Percentiles rank a stretch among this genome's conserved stretches.
Conservation (phyloP, 345 rosid species). For the Hibiscus trionum region DNA sequence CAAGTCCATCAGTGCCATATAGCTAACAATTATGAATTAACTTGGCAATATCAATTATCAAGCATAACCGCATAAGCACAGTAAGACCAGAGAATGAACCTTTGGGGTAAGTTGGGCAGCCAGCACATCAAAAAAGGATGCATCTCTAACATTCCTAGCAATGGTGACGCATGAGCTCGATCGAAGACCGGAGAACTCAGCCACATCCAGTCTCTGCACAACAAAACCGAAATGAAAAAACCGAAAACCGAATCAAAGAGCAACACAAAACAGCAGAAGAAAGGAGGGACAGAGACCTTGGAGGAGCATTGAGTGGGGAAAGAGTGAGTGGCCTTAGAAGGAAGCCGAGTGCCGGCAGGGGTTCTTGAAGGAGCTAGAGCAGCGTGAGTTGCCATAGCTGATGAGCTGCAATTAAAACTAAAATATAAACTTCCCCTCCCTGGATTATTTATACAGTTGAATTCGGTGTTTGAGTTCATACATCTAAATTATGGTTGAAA, state of each 20-base stretch:
- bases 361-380: slow-evolving; percentile 82
- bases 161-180: slow-evolving; percentile 25
- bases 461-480: neutral
- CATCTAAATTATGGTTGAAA: slow-evolving; percentile 33
- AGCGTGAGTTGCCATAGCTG: slow-evolving; percentile 78
- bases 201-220: slow-evolving; percentile 64
- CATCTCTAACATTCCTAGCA: slow-evolving; percentile 34
- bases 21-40: neutral
- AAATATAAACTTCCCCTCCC: neutral
- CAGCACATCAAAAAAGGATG: slow-evolving; percentile 61
- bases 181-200: slow-evolving; percentile 77
- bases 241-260: neutral
- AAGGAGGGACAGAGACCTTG: slow-evolving; percentile 33
- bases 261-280: slow-evolving; percentile 1
- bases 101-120: slow-evolving; percentile 64
- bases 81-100: slow-evolving; percentile 27
- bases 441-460: neutral
- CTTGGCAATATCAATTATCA: too few relatives aligned
- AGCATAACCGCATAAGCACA: too few relatives aligned
- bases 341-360: slow-evolving; percentile 51
- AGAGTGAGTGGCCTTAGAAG: slow-evolving; percentile 46
- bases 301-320: slow-evolving; percentile 70
- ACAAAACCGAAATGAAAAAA: neutral
- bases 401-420: neutral
- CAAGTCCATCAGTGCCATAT: neutral